Conservation (phyloP, 225 moss, liverwort and hornwort species). For the Lunularia cruciata region DNA sequence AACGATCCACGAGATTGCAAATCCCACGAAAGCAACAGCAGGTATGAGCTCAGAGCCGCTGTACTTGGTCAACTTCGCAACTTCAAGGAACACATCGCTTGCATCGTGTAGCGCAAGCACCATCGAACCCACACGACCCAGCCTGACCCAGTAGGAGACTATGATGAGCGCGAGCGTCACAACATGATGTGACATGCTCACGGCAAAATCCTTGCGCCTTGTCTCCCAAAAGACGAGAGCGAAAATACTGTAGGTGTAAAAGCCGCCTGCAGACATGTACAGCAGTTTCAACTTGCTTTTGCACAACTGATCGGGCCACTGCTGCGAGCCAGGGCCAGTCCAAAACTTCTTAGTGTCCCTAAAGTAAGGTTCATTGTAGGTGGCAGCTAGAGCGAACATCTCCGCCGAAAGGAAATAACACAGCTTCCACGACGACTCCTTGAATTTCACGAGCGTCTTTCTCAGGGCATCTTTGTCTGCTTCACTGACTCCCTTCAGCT, state of each 20-base stretch:
- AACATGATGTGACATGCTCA: constrained; percentile 70
- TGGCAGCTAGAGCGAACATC: constrained; percentile 50
- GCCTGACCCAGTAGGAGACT: constrained; percentile 50
- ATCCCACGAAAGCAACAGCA: constrained; percentile 48
- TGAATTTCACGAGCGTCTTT: constrained; percentile 61
- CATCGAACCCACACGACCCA: constrained; percentile 53
- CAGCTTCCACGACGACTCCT: constrained; percentile 74
- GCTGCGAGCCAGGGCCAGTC: constrained; percentile 51
- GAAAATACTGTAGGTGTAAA: constrained; percentile 66
- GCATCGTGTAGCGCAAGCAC: constrained; percentile 59
- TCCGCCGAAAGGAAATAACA: constrained; percentile 56
- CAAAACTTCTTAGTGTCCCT: constrained; percentile 52
- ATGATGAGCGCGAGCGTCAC: constrained; percentile 50
- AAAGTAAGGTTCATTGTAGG: constrained; percentile 63
- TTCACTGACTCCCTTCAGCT: constrained; percentile 39
- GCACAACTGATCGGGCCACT: constrained; percentile 52
- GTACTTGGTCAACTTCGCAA: constrained; percentile 63
- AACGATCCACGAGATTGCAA: constrained; percentile 55
- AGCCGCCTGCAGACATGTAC: constrained; percentile 57
- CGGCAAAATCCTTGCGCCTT: constrained; percentile 63
- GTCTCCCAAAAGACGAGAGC: constrained; percentile 72
- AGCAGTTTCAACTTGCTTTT: constrained; percentile 69
- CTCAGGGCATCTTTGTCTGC: constrained; percentile 41
- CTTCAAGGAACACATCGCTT: constrained; percentile 60
- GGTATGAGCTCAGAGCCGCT: constrained; percentile 56